A percentile compares a stretch with the other conserved stretches of the same genome.
phyloP scores from a whole-genome alignment of 2,329 filamentous ascomycete species.

The Talaromyces sp. region DNA sequence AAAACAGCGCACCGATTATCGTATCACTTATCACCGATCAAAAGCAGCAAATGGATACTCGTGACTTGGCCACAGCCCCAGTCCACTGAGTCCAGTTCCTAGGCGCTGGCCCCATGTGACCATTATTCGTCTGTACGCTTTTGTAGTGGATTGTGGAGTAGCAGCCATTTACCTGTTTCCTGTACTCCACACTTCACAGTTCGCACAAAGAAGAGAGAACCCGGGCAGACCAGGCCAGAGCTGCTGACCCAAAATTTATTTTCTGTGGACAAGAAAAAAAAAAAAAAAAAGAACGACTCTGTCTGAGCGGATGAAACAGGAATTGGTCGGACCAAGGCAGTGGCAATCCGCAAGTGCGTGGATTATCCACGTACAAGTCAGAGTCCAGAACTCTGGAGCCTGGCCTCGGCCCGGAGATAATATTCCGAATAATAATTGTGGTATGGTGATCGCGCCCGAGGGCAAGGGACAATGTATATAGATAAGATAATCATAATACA shows the following conservation, averaged over 20 bases:
- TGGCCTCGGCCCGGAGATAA: background rate
- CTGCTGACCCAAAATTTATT: background rate
- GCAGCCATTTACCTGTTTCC: background rate
- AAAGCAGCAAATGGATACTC: background rate
- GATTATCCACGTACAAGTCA: too few species aligned
- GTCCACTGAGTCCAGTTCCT: background rate
- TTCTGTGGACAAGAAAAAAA: background rate
- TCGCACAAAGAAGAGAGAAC: background rate
- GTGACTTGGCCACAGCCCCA: background rate
- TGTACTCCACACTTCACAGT: background rate
- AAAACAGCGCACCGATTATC: background rate
- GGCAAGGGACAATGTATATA: background rate
- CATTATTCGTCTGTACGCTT: background rate
- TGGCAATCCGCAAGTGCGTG: background rate
- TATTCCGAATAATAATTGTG: background rate
- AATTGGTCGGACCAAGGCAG: background rate
- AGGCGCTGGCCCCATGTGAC: background rate
- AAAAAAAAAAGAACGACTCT: background rate
- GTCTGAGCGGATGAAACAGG: background rate
- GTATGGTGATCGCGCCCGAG: background rate
- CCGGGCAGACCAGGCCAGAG: background rate
- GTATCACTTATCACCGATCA: too few species aligned
- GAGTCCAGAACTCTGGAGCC: background rate
- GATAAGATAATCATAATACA: conserved; percentile 2
- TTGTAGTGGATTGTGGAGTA: background rate